Evolutionary conservation across 1,284 basidiomycete species (phyloP), one percentile per base, ranked within the genome.

Genomic region (Heterobasidion occidentale): DNA sequence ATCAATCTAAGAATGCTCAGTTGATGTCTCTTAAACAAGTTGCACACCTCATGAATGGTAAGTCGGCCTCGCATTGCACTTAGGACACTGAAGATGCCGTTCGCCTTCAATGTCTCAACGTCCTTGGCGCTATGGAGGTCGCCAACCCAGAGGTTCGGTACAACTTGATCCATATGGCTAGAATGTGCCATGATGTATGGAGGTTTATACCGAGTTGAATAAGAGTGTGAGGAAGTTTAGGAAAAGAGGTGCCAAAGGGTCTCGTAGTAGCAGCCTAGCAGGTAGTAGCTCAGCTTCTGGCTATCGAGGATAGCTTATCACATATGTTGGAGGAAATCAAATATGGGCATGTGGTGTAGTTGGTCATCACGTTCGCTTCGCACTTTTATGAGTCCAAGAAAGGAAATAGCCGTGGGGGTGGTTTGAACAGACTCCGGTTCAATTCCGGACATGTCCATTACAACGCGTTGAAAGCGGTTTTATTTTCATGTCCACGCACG

Each of bases 11-110:
- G 19, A 2, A 33, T 3, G 6, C 15, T 11, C 17, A 9, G 7
- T 15, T 50, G 19, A 50, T 19, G 15, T 9, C 15, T 15, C 33
- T 15, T 14, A 36, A 36, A 27, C 36, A 11, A 36, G 35, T 19
- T 11, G 65, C 74, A 58, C 61, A 88, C 88, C 70, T 88, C 81
- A 54, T 83, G 68, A 38, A 90, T 79, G 2, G 76, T 78, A 7
- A 90, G 70, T 55, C 76, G 79, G 2, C 87, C 88, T 47, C 85
- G 75, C 84, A 90, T 88, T 1, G 80, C 86, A 1, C 81, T 80
- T 27, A 91, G 68, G 12, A 91, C 78, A 62, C 86, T 88, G 61
- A 77, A 81, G 7, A 91, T 87, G 19, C 80, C 79, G 61, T 81
- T 77, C n/a, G 71, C 68, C 63, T 77, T 81, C 59, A 91, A 77